Evolutionary conservation across 768 basidiomycete genomes (phyloP), one percentile per base, ranked within the genome.

Genomic region (Calocybe cyanea): DNA sequence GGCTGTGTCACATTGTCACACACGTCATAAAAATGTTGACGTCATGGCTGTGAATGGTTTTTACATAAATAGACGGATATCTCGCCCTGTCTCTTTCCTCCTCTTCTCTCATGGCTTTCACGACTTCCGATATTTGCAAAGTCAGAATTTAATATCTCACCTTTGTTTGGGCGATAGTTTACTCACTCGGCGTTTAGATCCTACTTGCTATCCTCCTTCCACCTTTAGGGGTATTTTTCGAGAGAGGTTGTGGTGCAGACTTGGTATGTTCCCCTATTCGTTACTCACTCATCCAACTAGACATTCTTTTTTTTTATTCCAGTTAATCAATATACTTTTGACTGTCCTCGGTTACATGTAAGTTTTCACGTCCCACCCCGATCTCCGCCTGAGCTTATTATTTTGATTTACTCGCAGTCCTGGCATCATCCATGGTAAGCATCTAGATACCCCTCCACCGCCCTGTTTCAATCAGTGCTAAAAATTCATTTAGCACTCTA

Each of bases 181-280:
- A 6, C 9, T 18, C 36, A 24, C 45, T 53, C 66, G 41, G 37
- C 9, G 23, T 49, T 20, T 31, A 85, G 80, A 68, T 70, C 51
- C 53, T 76, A 49, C 56, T 81, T 44, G 87, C 87, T 48, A 72
- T 91, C 65, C 54, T 90, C 61, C 56, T 91, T 11, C 89, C 91
- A 8, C 92, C 92, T 48, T 60, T 95, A 2, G 91, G 85, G 45
- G 92, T 95, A 19, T 92, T 92, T 69, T 67, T 94, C 19, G 91
- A 94, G 69, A 77, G 88, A 43, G 92, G 92, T 19, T 93, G 90
- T 61, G 69, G 71, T 28, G 80, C 77, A 17, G 90, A 93, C 62
- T 65, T 94, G 35, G 81, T 87, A 57, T 41, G 82, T 76, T 42
- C 21, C 25, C 48, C 10, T 21, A 11, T 35, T 41, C 34, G 17